Percentiles rank a stretch among this genome's conserved stretches.
Evolutionary conservation across 441 rosid species (phyloP).

Genomic region (Kokia cookei): DNA sequence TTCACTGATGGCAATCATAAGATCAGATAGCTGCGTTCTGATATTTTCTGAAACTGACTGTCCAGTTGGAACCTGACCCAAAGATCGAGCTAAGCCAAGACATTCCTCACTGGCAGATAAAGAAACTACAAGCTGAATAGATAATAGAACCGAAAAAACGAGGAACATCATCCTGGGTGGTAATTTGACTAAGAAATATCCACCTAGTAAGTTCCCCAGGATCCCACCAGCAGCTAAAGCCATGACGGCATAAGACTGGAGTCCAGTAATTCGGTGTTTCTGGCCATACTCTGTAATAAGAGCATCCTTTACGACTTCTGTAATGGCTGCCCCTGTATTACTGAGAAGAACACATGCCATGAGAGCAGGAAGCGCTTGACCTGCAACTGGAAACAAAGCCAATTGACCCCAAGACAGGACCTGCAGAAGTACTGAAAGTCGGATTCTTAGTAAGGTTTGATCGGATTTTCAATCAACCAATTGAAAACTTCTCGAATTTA

Average conservation of each 20-base stretch:
- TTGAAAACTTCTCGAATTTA: background rate
- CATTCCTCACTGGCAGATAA: conserved; percentile 38
- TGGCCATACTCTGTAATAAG: conserved; percentile 78
- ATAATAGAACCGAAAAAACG: conserved; percentile 38
- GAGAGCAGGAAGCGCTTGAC: conserved; percentile 54
- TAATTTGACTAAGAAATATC: conserved; percentile 43
- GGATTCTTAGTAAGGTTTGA: conserved; percentile 5
- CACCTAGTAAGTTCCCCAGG: conserved; percentile 69
- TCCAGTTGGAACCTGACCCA: conserved; percentile 13
- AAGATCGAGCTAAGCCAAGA: conserved; percentile 38
- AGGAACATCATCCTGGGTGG: conserved; percentile 51
- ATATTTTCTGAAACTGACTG: conserved; percentile 36
- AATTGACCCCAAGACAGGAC: conserved; percentile 67
- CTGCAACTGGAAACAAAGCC: conserved; percentile 48
- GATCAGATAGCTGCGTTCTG: conserved; percentile 45
- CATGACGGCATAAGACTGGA: conserved; percentile 78
- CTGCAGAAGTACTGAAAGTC: conserved; percentile 57
- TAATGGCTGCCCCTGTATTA: conserved; percentile 73
- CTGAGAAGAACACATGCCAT: conserved; percentile 59
- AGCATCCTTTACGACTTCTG: conserved; percentile 83
- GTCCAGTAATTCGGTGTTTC: conserved; percentile 37
- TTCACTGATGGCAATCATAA: conserved; percentile 39
- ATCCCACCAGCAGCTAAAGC: conserved; percentile 74
- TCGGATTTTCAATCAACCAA: background rate
- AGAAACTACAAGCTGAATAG: conserved; percentile 49